Conservation (phyloP, 148 eudicot species). For the Hydrangea macrophylla region DNA sequence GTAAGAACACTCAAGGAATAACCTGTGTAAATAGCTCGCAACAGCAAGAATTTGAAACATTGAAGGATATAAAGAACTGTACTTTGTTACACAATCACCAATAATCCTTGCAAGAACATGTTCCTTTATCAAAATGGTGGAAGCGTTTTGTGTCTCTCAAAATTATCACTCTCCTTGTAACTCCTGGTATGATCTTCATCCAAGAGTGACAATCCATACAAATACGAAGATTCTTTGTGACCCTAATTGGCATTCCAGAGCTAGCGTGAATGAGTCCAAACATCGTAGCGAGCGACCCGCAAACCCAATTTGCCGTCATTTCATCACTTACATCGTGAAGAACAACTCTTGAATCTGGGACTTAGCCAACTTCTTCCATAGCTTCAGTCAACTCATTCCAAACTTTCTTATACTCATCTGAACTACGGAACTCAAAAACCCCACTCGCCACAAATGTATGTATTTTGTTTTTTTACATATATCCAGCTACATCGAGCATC, state of each 20-base stretch:
- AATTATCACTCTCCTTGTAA: constrained; percentile 25
- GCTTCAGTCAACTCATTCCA: constrained; percentile 25
- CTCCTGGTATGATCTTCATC: constrained; percentile 29
- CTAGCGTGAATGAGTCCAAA: constrained; percentile 33
- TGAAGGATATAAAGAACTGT: not conserved
- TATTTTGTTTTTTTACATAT: constrained; percentile 24
- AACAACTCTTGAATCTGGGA: constrained; percentile 26
- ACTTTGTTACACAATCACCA: constrained; percentile 11
- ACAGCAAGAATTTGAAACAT: not conserved
- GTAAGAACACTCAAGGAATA: no score
- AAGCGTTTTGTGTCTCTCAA: constrained; percentile 35
- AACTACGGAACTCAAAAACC: constrained; percentile 25
- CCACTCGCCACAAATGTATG: constrained; percentile 34
- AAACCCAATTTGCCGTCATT: constrained; percentile 23
- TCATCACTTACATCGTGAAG: constrained; percentile 32
- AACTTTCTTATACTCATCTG: constrained; percentile 21
- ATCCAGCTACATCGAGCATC: constrained; percentile 43
- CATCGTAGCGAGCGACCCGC: constrained; percentile 25
- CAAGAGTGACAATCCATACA: constrained; percentile 36
- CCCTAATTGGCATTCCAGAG: constrained; percentile 22
- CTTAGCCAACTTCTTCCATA: constrained; percentile 26
- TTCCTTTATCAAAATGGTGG: constrained; percentile 26
- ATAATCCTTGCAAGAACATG: constrained; percentile 35
- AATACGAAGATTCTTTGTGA: constrained; percentile 31
- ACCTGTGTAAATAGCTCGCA: not conserved